phyloP scores from a whole-genome alignment of 257 asterid genomes.

The Solanum corneliomulleri region DNA sequence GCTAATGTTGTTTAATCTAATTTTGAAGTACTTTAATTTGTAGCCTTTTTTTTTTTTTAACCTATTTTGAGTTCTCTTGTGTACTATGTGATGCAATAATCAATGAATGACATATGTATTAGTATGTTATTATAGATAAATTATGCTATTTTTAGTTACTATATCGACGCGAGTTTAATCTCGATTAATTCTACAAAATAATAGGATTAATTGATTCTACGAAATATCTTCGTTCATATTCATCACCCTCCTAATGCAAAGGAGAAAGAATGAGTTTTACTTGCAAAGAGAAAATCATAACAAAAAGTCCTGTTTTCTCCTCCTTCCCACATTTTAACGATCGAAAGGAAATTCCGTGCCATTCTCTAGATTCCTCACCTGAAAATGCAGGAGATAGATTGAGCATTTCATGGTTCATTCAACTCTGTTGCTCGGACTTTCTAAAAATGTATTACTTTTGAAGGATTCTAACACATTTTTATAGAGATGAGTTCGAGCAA shows the following conservation, averaged over 20 bases:
- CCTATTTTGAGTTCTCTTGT: not conserved
- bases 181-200: not conserved
- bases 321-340: conserved; percentile 6
- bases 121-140: not conserved
- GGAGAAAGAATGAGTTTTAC: not conserved
- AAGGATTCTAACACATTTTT: not conserved
- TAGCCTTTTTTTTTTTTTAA: not conserved
- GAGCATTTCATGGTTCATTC: not conserved
- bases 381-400: not conserved
- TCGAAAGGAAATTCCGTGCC: conserved; percentile 65
- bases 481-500: not conserved
- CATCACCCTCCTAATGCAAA: not conserved
- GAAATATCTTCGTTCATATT: no score
- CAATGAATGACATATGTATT: not conserved
- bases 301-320: not conserved
- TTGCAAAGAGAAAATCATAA: not conserved
- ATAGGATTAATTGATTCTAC: no score
- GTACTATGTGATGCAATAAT: not conserved
- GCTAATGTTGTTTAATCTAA: not conserved
- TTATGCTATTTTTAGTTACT: not conserved
- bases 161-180: not conserved
- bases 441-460: not conserved
- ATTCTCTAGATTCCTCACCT: conserved; percentile 84
- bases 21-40: not conserved
- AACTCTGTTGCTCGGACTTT: not conserved